Evolutionary conservation across 1,284 basidiomycete genomes (phyloP).

Genomic region (Laetiporus sulphureus): DNA sequence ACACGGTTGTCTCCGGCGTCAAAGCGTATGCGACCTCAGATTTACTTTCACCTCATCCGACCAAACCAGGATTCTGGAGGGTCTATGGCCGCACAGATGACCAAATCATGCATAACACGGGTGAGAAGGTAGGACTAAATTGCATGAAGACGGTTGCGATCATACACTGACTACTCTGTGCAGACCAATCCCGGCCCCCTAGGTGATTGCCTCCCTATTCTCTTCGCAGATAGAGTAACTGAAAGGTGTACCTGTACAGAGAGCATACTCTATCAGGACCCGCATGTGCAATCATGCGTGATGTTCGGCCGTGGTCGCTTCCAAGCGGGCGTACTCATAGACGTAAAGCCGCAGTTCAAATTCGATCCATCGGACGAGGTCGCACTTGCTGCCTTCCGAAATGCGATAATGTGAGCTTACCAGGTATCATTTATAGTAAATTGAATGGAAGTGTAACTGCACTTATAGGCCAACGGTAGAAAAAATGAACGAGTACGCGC

Average conservation of each 20-base stretch:
- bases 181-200: conserved; percentile 27
- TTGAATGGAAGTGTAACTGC: too few species aligned
- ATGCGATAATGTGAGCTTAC: conserved; percentile 27
- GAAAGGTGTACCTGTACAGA: too few species aligned
- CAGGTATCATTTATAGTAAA: not conserved
- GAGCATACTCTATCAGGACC: conserved; percentile 30
- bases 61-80: conserved; percentile 35
- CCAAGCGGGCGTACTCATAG: conserved; percentile 36
- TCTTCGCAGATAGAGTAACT: too few species aligned
- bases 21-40: conserved; percentile 35
- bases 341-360: conserved; percentile 24
- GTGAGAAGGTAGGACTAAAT: conserved; percentile 36
- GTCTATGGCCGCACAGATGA: conserved; percentile 42
- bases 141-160: not conserved
- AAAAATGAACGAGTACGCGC: conserved; percentile 30
- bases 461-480: conserved; percentile 28
- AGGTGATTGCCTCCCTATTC: conserved; percentile 14
- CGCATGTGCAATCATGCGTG: conserved; percentile 25
- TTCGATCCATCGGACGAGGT: conserved; percentile 27
- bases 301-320: conserved; percentile 37
- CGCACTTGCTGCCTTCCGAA: conserved; percentile 25
- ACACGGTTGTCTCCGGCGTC: conserved; percentile 22
- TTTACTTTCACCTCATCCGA: conserved; percentile 38
- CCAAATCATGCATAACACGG: conserved; percentile 44
- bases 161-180: not conserved